phyloP scores from a whole-genome alignment of 2,329 filamentous ascomycete genomes.

The Tolypocladium endophyticum region DNA sequence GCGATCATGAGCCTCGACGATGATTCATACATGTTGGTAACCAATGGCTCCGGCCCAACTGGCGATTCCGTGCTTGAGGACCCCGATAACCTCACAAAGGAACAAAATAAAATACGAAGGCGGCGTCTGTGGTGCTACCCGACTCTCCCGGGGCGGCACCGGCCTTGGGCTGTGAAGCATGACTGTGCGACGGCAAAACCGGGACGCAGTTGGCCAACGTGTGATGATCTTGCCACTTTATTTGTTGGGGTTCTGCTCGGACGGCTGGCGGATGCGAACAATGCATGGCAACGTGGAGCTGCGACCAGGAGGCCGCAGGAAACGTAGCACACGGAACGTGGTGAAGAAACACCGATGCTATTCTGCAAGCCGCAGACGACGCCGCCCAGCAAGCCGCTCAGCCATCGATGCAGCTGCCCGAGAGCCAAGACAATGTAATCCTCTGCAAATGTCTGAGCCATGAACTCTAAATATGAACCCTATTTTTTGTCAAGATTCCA shows the following conservation, averaged over 20 bases:
- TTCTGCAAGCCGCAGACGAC: background rate
- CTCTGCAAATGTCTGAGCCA: background rate
- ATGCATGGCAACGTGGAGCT: background rate
- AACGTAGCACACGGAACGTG: background rate
- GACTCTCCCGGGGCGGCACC: background rate
- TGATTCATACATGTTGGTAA: background rate
- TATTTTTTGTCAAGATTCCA: background rate
- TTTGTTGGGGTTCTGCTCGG: background rate
- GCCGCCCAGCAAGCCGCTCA: background rate
- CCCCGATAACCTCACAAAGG: background rate
- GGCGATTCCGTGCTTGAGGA: background rate
- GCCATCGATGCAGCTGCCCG: background rate
- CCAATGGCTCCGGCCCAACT: background rate
- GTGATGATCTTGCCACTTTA: background rate
- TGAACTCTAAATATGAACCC: background rate
- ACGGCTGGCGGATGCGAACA: background rate
- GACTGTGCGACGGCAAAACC: background rate
- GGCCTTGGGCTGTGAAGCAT: background rate
- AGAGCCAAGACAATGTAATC: background rate
- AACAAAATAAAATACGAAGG: background rate
- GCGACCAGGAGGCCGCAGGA: background rate
- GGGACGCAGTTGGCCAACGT: background rate
- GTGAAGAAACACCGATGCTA: background rate
- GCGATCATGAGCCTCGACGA: background rate
- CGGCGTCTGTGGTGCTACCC: background rate